Evolutionary conservation across 1,139 yeast species (phyloP), one percentile per base, ranked within the genome.

Genomic region (Wickerhamiella pararugosa): DNA sequence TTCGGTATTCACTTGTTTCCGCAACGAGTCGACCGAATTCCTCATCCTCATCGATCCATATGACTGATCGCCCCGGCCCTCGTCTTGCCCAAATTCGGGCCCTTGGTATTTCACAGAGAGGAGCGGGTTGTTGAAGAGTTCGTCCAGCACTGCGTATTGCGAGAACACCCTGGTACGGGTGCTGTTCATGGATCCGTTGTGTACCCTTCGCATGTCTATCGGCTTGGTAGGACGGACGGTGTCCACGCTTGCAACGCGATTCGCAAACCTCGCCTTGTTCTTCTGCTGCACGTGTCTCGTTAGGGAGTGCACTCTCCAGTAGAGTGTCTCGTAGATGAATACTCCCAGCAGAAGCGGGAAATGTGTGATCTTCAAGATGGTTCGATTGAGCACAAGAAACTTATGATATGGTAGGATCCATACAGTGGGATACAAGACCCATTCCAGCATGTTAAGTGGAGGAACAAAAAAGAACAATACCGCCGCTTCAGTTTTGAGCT

Each of bases 401-500:
- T 49, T 45, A 6, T 56, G 48, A 30, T 62, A 47, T 1, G 67
- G 63, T 37, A 63, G 42, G 21, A 59, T 40, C 35, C 56, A 59
- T 28, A 50, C 48, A 26, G 62, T 47, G 1, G 67, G 67, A 25
- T 62, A 48, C 8, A 64, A 47, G 5, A 50, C 41, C 61, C 63
- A 58, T 41, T 59, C 62, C 15, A 63, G 32, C 10, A 63, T 47
- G 40, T 63, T 64, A 39, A 63, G 48, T 5, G 67, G 68, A 30
- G 64, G 58, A 3, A 64, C 56, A 42, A 60, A 63, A 21, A 63
- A 55, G 49, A 64, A 63, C 15, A 63, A 47, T 4, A 57, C 55
- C 30, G 63, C 59, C 4, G 63, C 55, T 45, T 63, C 67, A 7
- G 65, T 55, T 47, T 63, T 63, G 50, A 63, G 61, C 57, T 62